Base-by-base conservation (phyloP, 2,329 filamentous ascomycete species). In the Epichloe amarillans region DNA sequence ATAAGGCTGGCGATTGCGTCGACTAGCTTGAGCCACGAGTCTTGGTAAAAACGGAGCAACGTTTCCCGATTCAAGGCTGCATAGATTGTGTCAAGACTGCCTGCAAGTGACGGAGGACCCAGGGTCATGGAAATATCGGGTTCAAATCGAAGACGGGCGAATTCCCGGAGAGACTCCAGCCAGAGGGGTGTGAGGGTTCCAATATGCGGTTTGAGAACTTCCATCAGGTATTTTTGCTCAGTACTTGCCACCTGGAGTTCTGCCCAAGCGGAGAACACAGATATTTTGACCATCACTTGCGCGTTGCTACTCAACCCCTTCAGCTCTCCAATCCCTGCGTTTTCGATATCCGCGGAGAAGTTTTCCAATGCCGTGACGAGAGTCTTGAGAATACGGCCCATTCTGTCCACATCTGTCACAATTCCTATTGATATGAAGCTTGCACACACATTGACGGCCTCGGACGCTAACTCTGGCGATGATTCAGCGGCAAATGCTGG, bases 251-350 rank as follows among this genome's bases (percentile, higher is more conserved):
- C 90, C 67, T 98, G 93, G 35, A 98, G 75, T 63, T 96, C 88
- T 4, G 93, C 94, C 93, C 93, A 98, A 1, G 91, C 93, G 1
- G 91, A 93, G 66, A 95, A 95, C 2, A 98, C 85, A 0, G 93
- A 85, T 80, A 97, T 93, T 67, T 95, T 95, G 50, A 98, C 88
- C 93, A 98, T 98, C 46, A 96, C 88, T 62, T 94, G 87, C 0
- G 93, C 91, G 64, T 98, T 98, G 2, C 91, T 89, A 63, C 90
- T 96, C 17, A 98, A 79, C 0, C 88, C 88, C 66, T 88, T 88
- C 5, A 98, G 74, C 58, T 98, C 94, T 15, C 93, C 93, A 62
- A 98, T 97, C 21, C 88, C 82, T 0, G 86, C 88, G 42, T 84
- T 85, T 59, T 94, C 86, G 1, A 79, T 75, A 54, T 94, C 87